Conservation (phyloP, 202 grass and related monocot genomes). For the Carex arenaria region DNA sequence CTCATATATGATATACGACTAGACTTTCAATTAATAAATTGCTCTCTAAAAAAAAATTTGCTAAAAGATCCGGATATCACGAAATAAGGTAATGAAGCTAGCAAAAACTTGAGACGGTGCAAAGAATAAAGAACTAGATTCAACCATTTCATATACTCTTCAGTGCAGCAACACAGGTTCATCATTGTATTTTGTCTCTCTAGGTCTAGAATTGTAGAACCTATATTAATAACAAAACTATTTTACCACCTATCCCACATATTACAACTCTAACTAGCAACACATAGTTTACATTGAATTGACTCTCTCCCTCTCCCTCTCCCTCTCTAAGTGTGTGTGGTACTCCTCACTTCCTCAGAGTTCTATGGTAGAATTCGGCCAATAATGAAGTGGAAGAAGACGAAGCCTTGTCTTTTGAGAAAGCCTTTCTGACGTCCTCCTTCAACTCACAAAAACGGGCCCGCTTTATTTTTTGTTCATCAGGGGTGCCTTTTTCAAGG, state of each 20-base stretch:
- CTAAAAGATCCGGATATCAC: neutral
- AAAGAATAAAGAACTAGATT: constrained; percentile 17
- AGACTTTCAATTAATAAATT: neutral
- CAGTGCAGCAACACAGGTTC: neutral
- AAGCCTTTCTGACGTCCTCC: constrained; percentile 73
- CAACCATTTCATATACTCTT: constrained; percentile 4
- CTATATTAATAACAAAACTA: constrained; percentile 10
- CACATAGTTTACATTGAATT: constrained; percentile 13
- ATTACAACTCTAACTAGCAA: constrained; percentile 10
- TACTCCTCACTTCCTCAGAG: constrained; percentile 10
- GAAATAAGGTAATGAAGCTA: neutral
- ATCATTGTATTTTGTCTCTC: neutral
- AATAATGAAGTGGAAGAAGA: constrained; percentile 33
- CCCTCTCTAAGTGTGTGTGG: neutral
- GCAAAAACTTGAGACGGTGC: neutral
- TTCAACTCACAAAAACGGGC: constrained; percentile 70
- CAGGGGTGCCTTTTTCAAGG: constrained; percentile 54
- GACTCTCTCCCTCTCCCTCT: neutral
- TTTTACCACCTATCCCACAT: constrained; percentile 9
- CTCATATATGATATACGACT: neutral
- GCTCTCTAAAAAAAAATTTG: neutral
- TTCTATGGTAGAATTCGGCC: neutral
- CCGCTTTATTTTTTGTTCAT: constrained; percentile 64
- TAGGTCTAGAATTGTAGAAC: constrained; percentile 3
- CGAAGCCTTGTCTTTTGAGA: constrained; percentile 74